phyloP scores from a whole-genome alignment of 2,329 filamentous ascomycete species.

The Aspergillus neoniger region DNA sequence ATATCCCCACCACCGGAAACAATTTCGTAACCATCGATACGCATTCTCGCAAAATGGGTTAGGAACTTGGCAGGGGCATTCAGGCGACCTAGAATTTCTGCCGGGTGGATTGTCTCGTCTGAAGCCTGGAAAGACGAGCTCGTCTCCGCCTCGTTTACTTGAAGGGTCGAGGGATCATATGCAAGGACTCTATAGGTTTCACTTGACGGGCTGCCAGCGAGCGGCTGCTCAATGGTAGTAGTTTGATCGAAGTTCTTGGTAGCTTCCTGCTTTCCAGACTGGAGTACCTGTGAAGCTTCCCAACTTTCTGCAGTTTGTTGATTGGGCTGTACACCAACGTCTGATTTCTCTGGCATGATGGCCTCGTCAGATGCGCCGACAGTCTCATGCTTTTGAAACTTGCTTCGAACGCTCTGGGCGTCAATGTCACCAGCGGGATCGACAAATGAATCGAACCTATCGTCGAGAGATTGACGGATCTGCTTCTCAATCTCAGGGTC shows the following conservation, averaged over 20 bases:
- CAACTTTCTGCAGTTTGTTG: not conserved
- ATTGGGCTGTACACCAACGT: not conserved
- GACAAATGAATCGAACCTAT: slow-evolving; percentile 21
- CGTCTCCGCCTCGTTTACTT: slow-evolving; percentile 36
- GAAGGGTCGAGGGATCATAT: slow-evolving; percentile 36
- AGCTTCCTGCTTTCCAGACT: not conserved
- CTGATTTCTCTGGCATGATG: not conserved
- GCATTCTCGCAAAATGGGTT: slow-evolving; percentile 41
- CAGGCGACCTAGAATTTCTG: slow-evolving; percentile 41
- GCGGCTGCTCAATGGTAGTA: not conserved
- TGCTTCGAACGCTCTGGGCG: slow-evolving; percentile 26
- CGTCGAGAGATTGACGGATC: slow-evolving; percentile 23
- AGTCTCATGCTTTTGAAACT: slow-evolving; percentile 20
- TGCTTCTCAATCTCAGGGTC: slow-evolving; percentile 22
- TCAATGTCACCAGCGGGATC: slow-evolving; percentile 18
- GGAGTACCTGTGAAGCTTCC: not conserved
- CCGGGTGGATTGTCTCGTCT: slow-evolving; percentile 27
- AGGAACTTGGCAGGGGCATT: slow-evolving; percentile 46
- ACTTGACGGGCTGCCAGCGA: not conserved
- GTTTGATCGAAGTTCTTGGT: not conserved
- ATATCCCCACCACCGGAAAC: slow-evolving; percentile 45
- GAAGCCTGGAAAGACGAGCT: slow-evolving; percentile 33
- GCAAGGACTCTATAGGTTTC: slow-evolving; percentile 40
- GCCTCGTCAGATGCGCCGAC: not conserved
- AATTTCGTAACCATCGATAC: slow-evolving; percentile 45